Base-by-base conservation (phyloP, 73 alveolate genomes). In the Tetrahymena malaccensis region DNA sequence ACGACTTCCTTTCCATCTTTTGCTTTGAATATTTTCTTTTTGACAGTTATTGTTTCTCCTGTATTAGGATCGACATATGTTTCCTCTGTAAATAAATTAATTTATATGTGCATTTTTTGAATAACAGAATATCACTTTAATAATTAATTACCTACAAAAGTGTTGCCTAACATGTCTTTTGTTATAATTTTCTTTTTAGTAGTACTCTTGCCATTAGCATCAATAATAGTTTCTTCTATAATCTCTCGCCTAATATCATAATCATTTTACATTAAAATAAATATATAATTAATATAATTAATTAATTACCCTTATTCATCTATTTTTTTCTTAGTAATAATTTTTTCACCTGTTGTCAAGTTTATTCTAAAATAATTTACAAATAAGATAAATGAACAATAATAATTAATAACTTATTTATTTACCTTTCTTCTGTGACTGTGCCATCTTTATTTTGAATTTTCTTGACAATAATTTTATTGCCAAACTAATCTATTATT, bases 1-100 rank as follows among this genome's bases (percentile, higher is more conserved):
- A 95, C 93, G 34, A 95, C 43, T 31, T 95, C 94, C 35, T 95
- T 43, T 85, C 97, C 97, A 89, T 95, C 97, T 85, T 95, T 95
- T 85, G 43, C 94, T 89, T 89, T 95, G 25, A 85, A 35, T 1
- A 70, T 70, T 70, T 70, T 70, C 37, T 70, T 70, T 31, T 70
- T 70, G 21, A 70, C 89, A 5, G 37, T 70, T 31, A 70, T 70
- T 17, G 31, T 31, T 70, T 70, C 89, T 70, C 89, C 89, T 9
- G 89, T 70, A 27, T 70, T n/a, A 19, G 89, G 89, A 70, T 70
- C 89, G 0, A 70, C 89, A n/a, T 70, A 70, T 27, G 89, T 22
- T 8, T 70, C 89, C 89, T 70, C 89, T 70, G 12, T 1, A 27
- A 22, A 70, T 22, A 70, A 70, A 70, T 22, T 70, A n/a, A n/a